Percentiles rank a stretch among this genome's conserved stretches.
phyloP scores from a whole-genome alignment of 495 filamentous ascomycete genomes.

The Chaetomidium leptoderma region DNA sequence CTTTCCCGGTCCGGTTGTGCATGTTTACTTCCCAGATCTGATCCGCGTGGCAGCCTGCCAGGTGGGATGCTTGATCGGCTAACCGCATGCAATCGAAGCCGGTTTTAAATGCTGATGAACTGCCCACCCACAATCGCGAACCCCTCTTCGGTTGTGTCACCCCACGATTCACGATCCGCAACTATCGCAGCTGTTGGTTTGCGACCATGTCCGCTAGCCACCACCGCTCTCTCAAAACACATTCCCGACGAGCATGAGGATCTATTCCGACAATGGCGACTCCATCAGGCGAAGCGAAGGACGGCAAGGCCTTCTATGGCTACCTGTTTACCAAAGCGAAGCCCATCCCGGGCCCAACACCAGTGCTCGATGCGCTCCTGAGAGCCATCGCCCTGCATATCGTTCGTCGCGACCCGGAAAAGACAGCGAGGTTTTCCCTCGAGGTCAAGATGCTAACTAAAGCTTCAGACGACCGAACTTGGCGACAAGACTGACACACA shows the following conservation, averaged over 20 bases:
- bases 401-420: slow-evolving; percentile 49
- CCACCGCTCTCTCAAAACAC: neutral
- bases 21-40: neutral
- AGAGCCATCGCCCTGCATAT: slow-evolving; percentile 75
- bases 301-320: slow-evolving; percentile 61
- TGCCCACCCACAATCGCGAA: neutral
- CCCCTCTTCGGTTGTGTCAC: slow-evolving; percentile 13
- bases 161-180: neutral
- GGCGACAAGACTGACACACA: slow-evolving; percentile 59
- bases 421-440: neutral
- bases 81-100: neutral
- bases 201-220: slow-evolving; percentile 12
- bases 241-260: slow-evolving; percentile 8
- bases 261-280: slow-evolving; percentile 21
- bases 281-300: slow-evolving; percentile 19
- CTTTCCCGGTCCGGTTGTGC: neutral
- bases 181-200: neutral
- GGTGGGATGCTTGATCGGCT: neutral
- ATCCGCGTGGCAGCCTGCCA: slow-evolving; percentile 14
- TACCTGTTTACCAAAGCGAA: slow-evolving; percentile 65
- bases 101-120: slow-evolving; percentile 4
- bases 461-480: slow-evolving; percentile 53
- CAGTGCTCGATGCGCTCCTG: slow-evolving; percentile 71
- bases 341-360: slow-evolving; percentile 68
- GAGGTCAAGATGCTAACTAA: neutral